These are phyloP conservation scores for Starmerella bombicola DNA, from an alignment of 805 yeast genomes.

Conservation along the genomic window DNA sequence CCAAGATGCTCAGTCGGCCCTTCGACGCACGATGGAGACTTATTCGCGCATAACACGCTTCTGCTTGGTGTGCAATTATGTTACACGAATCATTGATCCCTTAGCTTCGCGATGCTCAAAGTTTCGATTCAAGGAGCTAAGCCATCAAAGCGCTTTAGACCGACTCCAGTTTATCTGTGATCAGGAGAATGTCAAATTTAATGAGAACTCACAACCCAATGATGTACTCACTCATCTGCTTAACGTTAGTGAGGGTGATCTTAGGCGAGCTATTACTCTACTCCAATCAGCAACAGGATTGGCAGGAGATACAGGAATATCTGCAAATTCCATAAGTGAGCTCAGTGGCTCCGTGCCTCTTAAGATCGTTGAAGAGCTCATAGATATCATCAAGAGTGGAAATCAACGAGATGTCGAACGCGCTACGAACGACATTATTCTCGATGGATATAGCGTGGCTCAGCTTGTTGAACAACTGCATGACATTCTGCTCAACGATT, in stretches of 20 bases:
- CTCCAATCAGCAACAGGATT: conserved; percentile 55
- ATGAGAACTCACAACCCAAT: conserved; percentile 25
- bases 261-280: conserved; percentile 82
- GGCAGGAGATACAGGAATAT: conserved; percentile 29
- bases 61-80: conserved; percentile 90
- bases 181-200: conserved; percentile 33
- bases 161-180: conserved; percentile 54
- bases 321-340: conserved; percentile 44
- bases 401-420: conserved; percentile 23
- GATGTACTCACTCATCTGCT: conserved; percentile 54
- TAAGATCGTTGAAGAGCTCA: conserved; percentile 34
- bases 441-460: conserved; percentile 69
- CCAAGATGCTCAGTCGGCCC: conserved; percentile 82
- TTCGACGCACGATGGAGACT: conserved; percentile 66
- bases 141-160: conserved; percentile 52
- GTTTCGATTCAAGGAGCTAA: conserved; percentile 75
- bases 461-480: conserved; percentile 63
- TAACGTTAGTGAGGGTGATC: conserved; percentile 72
- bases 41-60: conserved; percentile 74
- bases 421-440: conserved; percentile 40
- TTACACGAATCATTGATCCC: conserved; percentile 93
- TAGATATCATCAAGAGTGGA: conserved; percentile 30
- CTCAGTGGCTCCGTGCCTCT: conserved; percentile 65
- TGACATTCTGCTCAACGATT: conserved; percentile 48
- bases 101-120: conserved; percentile 93